A percentile compares a stretch with the other conserved stretches of the same genome.
phyloP scores from a whole-genome alignment of 108 stramenopile genomes.

The Fragilaria crotonensis region DNA sequence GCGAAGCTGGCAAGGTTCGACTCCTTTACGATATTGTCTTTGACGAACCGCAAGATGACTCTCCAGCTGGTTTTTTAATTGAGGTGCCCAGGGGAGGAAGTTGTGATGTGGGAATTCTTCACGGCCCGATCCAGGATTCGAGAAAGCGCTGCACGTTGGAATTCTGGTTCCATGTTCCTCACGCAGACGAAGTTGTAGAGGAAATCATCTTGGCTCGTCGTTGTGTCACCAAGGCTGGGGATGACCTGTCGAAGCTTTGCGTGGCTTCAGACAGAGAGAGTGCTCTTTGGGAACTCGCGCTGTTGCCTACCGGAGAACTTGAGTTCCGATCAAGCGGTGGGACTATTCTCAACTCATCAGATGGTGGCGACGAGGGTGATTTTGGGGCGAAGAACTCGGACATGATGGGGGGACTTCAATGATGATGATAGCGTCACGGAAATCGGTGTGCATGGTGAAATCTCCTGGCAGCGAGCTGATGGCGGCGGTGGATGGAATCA shows the following conservation, averaged over 20 bases:
- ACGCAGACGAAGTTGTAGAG: constrained; percentile 27
- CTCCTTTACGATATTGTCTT: constrained; percentile 77
- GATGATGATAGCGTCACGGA: constrained; percentile 18
- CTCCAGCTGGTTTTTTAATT: constrained; percentile 48
- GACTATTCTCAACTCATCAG: constrained; percentile 19
- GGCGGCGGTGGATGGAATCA: constrained; percentile 80
- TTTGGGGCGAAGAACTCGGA: background rate
- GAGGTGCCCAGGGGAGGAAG: constrained; percentile 60
- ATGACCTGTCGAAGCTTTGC: constrained; percentile 58
- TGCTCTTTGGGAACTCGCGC: constrained; percentile 72
- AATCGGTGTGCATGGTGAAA: constrained; percentile 29
- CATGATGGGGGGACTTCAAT: background rate
- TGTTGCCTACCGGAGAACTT: constrained; percentile 56
- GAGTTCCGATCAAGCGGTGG: constrained; percentile 67
- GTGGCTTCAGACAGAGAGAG: constrained; percentile 44
- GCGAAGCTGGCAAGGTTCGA: constrained; percentile 78
- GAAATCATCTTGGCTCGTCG: constrained; percentile 65
- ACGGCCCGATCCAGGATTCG: constrained; percentile 37
- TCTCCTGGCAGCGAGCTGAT: constrained; percentile 41
- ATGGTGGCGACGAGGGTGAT: background rate
- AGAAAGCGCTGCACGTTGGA: constrained; percentile 73
- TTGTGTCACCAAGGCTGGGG: constrained; percentile 34
- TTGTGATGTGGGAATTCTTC: constrained; percentile 81
- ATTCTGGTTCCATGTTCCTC: constrained; percentile 76
- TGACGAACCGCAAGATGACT: constrained; percentile 41